A percentile compares a stretch with the other conserved stretches of the same genome.
Evolutionary conservation across 129 eudicot genomes (phyloP).

Genomic region (Flaveria bidentis): DNA sequence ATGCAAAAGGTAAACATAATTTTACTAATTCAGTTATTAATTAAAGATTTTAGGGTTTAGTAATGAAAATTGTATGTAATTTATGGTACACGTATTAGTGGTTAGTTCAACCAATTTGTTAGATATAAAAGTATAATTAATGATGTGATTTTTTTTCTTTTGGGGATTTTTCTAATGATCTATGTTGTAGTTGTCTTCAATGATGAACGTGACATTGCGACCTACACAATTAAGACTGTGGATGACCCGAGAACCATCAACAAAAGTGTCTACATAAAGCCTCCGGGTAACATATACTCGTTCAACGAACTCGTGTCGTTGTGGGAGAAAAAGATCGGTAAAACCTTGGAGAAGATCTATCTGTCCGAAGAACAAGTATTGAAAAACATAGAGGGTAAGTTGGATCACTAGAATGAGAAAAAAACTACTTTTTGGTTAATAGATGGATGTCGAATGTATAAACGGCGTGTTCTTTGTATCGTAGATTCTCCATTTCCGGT

Average conservation of each 20-base stretch:
- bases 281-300: constrained; percentile 37
- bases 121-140: too few relatives aligned
- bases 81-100: too few relatives aligned
- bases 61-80: too few relatives aligned
- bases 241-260: constrained; percentile 31
- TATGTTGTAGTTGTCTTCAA: constrained; percentile 35
- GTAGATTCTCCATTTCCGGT: constrained; percentile 38
- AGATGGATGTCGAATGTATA: background rate
- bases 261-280: constrained; percentile 40
- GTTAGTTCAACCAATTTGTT: too few relatives aligned
- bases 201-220: constrained; percentile 42
- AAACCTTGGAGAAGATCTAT: constrained; percentile 29
- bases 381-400: constrained; percentile 39
- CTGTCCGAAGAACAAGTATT: constrained; percentile 18
- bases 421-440: background rate
- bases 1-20: constrained; percentile 33
- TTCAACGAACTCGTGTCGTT: constrained; percentile 41
- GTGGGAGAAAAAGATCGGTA: constrained; percentile 49
- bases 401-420: background rate
- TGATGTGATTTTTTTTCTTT: too few relatives aligned
- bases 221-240: constrained; percentile 28
- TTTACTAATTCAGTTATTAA: background rate
- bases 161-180: background rate
- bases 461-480: background rate
- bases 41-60: too few relatives aligned